Base-by-base conservation (phyloP, 176 grass and related monocot genomes). In the Elymus sibiricus region DNA sequence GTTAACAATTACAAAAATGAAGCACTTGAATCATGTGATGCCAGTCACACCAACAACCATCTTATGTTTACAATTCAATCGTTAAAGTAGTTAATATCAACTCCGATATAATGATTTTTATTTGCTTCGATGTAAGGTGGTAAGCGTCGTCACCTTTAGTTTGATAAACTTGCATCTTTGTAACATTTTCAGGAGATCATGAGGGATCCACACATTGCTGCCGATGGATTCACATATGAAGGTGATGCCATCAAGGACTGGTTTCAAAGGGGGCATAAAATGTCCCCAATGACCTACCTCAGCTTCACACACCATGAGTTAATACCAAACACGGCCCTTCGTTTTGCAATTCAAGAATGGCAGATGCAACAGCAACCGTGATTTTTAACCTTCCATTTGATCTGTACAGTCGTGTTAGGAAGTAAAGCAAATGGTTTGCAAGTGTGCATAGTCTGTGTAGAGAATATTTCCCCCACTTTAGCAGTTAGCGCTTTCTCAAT, bases 151-250 rank as follows among this genome's bases (percentile, higher is more conserved):
- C 24, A 4, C 24, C 60, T 74, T 49, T 34, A 34, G 28, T 68
- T 77, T 55, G 22, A 76, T 34, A 89, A 79, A 14, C 16, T 34
- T 67, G 55, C 10, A 61, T 76, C 29, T 39, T 85, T 63, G 13
- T 11, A 61, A 72, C 71, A 27, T 84, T 84, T 76, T 65, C 88
- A 93, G 88, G 91, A 90, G 70, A 88, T 85, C 60, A 90, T 93
- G 91, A 83, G 11, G 65, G 91, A 93, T 87, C 88, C 88, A 56
- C 68, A 87, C n/a, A 85, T 90, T 63, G 84, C 91, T 34, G 88
- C 79, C 16, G 88, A 93, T 77, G 88, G 88, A 74, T 93, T 87
- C 85, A 93, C 91, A 76, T 93, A 93, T 46, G 91, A 93, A 93
- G 91, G 83, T 17, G 82, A 84, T 7, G 78, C 40, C 51, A 93